Conservation (phyloP, 2,329 filamentous ascomycete species). For the Aspergillus sp. region DNA sequence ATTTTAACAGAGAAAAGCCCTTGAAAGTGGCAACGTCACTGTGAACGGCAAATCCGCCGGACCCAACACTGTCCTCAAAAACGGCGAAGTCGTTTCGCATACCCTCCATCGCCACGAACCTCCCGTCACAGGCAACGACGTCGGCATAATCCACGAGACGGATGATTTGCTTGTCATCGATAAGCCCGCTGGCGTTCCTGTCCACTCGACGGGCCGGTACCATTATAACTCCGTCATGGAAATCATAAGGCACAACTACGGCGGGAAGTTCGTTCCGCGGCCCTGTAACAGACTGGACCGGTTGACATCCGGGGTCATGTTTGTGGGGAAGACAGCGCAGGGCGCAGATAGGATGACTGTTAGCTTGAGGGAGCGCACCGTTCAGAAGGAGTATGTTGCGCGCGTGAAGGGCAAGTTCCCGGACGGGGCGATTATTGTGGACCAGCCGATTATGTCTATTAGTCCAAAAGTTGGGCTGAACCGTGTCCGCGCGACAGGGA, state of each 20-base stretch:
- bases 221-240: slow-evolving; percentile 93
- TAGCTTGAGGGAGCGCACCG: slow-evolving; percentile 76
- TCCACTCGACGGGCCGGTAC: slow-evolving; percentile 93
- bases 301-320: slow-evolving; percentile 96
- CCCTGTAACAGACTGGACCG: slow-evolving; percentile 93
- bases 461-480: slow-evolving; percentile 95
- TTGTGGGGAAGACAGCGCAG: slow-evolving; percentile 82
- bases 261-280: slow-evolving; percentile 58
- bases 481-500: slow-evolving; percentile 88
- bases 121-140: slow-evolving; percentile 77
- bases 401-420: slow-evolving; percentile 90
- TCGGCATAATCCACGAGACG: slow-evolving; percentile 86
- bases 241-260: slow-evolving; percentile 79
- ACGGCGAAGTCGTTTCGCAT: slow-evolving; percentile 89
- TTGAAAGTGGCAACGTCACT: slow-evolving; percentile 73
- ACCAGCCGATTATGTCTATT: slow-evolving; percentile 90
- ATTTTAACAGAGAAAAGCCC: slow-evolving; percentile 64
- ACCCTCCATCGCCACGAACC: slow-evolving; percentile 95
- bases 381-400: slow-evolving; percentile 94
- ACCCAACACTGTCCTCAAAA: slow-evolving; percentile 71
- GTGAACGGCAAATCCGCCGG: slow-evolving; percentile 74
- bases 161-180: slow-evolving; percentile 94
- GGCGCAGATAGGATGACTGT: slow-evolving; percentile 74
- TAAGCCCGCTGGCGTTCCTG: slow-evolving; percentile 91
- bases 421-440: slow-evolving; percentile 84